Base-by-base conservation (phyloP, 305 asterid species). In the Fraxinus albicans region DNA sequence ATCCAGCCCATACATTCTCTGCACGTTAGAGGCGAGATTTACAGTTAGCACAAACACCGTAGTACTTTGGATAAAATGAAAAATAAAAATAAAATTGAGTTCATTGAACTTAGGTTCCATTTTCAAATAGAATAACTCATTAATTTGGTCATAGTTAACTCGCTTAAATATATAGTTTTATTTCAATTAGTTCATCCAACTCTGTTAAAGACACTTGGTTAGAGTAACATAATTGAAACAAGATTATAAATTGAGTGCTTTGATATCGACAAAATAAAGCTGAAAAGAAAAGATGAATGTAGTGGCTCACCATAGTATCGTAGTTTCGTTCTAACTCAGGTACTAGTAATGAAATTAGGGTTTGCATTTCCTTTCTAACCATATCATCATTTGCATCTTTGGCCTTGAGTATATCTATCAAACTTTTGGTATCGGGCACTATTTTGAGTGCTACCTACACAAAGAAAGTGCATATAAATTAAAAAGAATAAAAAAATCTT, bases 361-460 rank as follows among this genome's bases (percentile, higher is more conserved):
- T 78, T 25, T 77, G 83, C 58, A 88, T 21, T 76, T 88, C 90
- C 55, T 88, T 86, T 81, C 86, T 85, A 19, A 88, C 80, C 60
- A 77, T 58, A 33, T 84, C 89, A 1, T 81, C 81, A 29, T 67
- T 82, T 81, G 83, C 78, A 23, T 88, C 83, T 79, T 88, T 85
- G 36, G 84, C 85, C 86, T 79, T 81, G 23, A 89, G 92, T 73
- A 88, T 77, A 8, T 53, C 74, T 4, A 86, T 79, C 21, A 89
- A 83, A 19, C 35, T 76, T 10, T 42, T 60, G 72, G 27, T 86
- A 3, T 89, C 92, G 21, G 92, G 92, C 65, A 89, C 83, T 1
- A 88, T 83, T 77, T 89, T 86, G 21, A 89, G 81, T 9, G 90
- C 90, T 8, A 89, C 86, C 92, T 89, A 78, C 58, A 33, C 13